Conservation (phyloP, 2,329 filamentous ascomycete species). For the Fusarium anthophilum region DNA sequence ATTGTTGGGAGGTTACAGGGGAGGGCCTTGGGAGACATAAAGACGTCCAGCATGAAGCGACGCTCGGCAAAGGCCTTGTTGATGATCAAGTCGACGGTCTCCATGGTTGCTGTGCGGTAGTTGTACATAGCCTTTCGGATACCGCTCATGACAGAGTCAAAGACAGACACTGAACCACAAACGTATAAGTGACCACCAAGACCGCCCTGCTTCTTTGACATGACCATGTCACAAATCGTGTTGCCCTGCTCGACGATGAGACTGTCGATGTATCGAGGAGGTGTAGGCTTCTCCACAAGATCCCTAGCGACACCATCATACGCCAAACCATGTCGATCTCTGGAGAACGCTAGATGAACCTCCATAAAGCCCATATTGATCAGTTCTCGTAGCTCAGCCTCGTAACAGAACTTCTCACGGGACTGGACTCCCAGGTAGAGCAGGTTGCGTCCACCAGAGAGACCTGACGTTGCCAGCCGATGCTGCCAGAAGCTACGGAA, state of each 20-base stretch:
- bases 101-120: constrained; percentile 61
- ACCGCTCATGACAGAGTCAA: constrained; percentile 64
- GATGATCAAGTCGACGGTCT: constrained; percentile 59
- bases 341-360: constrained; percentile 62
- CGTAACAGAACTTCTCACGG: constrained; percentile 54
- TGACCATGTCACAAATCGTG: constrained; percentile 62
- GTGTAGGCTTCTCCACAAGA: constrained; percentile 59
- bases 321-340: constrained; percentile 57
- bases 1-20: constrained; percentile 61
- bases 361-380: constrained; percentile 60
- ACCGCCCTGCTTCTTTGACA: constrained; percentile 66
- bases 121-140: constrained; percentile 65
- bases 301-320: constrained; percentile 54
- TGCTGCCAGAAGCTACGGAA: constrained; percentile 65
- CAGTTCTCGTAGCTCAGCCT: constrained; percentile 27
- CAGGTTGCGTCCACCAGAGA: constrained; percentile 55
- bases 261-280: constrained; percentile 62
- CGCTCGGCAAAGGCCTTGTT: constrained; percentile 64
- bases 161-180: constrained; percentile 43
- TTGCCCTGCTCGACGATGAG: constrained; percentile 62
- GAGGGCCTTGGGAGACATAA: constrained; percentile 64
- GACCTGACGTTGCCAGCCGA: constrained; percentile 46
- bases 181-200: constrained; percentile 50
- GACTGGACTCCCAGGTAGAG: constrained; percentile 63
- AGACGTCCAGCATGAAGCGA: constrained; percentile 66